Base-by-base conservation (phyloP, 108 stramenopile species). In the Fragilaria radians region DNA sequence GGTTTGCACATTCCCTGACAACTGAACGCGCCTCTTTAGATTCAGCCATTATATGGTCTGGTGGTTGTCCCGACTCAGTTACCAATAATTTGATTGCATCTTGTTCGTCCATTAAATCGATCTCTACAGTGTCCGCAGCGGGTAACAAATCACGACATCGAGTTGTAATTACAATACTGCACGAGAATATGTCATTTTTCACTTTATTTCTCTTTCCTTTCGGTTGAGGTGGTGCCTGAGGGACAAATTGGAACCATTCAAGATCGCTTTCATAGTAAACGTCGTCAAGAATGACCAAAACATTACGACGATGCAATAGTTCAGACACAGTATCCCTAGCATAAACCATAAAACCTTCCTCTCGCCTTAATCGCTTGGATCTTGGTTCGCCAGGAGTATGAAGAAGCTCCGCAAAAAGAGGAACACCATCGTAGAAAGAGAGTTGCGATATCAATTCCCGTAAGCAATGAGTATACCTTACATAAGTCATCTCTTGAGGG, bases 261-360 rank as follows among this genome's bases (percentile, higher is more conserved):
- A 89, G 54, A 54, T 89, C 87, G 7, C 81, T 69, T 50, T 80
- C 74, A 46, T 76, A 75, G 19, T 67, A 61, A 2, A 89, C 70
- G 65, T 89, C 76, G 46, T 89, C 87, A 26, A 89, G 57, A 62
- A 89, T 73, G 25, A 89, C 70, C 46, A 89, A 61, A 11, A 89
- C 72, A 48, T 68, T 77, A 21, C 66, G 55, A 48, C 67, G 49
- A 17, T 68, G 60, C 30, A 89, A 57, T 4, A 89, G 65, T 25
- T 83, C 76, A n/a, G 76, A 81, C 56, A 85, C 77, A 5, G 70
- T 78, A 24, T 72, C 71, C 21, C 74, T 65, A 5, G 81, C 83
- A 63, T 81, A 82, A 22, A 79, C 71, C 87, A 89, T 89, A 32
- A 83, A 82, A 14, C 68, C 77, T 27, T 76, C 75, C 62, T 81